Evolutionary conservation across 768 basidiomycete genomes (phyloP).

Genomic region (Mycena polygramma): DNA sequence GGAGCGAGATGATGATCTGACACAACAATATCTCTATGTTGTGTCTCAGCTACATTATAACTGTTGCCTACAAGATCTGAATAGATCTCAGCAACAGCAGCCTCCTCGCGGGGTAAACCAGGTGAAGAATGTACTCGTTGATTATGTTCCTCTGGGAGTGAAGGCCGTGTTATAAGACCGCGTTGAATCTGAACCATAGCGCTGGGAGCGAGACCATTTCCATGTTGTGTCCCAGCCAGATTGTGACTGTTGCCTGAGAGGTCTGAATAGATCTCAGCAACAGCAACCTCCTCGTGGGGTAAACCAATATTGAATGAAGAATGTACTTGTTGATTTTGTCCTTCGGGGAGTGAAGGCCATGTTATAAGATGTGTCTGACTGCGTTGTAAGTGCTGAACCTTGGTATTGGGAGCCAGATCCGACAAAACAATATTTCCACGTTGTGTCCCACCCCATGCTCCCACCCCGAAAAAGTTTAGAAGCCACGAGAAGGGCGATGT

Average conservation of each 20-base stretch:
- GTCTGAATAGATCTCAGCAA: not conserved
- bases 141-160: too few relatives aligned
- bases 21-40: too few relatives aligned
- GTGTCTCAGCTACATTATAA: not conserved
- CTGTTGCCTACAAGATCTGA: too few relatives aligned
- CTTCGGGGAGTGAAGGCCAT: not conserved
- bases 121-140: too few relatives aligned
- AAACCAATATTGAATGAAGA: not conserved
- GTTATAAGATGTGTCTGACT: too few relatives aligned
- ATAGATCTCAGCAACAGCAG: too few relatives aligned
- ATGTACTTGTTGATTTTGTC: not conserved
- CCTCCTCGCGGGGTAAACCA: too few relatives aligned
- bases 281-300: not conserved
- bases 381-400: not conserved
- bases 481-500: not conserved
- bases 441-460: not conserved
- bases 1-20: too few relatives aligned
- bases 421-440: not conserved
- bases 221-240: not conserved
- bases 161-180: too few relatives aligned
- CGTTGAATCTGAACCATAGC: too few relatives aligned
- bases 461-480: not conserved
- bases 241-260: not conserved
- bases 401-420: not conserved
- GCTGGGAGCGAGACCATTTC: too few relatives aligned